Evolutionary conservation across 78 protist species (phyloP).

Genomic region (Dictyostelium purpureum): DNA sequence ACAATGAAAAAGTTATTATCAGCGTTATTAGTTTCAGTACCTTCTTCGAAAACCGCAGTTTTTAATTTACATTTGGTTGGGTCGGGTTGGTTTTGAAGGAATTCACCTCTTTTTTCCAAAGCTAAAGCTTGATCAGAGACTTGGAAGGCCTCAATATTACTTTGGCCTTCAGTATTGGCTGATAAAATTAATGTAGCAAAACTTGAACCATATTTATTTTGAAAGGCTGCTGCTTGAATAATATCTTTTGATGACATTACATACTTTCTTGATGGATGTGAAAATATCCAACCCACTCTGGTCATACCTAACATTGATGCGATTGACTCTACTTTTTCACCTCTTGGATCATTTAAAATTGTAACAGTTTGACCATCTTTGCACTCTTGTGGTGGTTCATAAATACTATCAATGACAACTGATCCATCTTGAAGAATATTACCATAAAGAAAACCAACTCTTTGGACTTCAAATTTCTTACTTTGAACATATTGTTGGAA

Average conservation of each 20-base stretch:
- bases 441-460: constrained; percentile 60
- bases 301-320: constrained; percentile 59
- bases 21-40: constrained; percentile 40
- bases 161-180: constrained; percentile 39
- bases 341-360: background rate
- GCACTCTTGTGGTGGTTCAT: constrained; percentile 70
- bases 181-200: constrained; percentile 52
- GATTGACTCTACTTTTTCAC: constrained; percentile 45
- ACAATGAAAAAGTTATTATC: constrained; percentile 66
- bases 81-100: constrained; percentile 20
- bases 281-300: constrained; percentile 76
- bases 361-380: background rate
- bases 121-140: constrained; percentile 69
- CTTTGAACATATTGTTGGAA: constrained; percentile 50
- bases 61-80: constrained; percentile 65
- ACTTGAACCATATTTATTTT: constrained; percentile 40
- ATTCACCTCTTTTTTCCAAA: constrained; percentile 38
- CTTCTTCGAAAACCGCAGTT: constrained; percentile 61
- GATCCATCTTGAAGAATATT: constrained; percentile 31
- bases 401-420: constrained; percentile 29
- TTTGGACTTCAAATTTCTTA: constrained; percentile 35
- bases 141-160: constrained; percentile 72
- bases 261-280: constrained; percentile 70
- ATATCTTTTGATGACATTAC: constrained; percentile 52
- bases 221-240: constrained; percentile 39